These are phyloP conservation scores for Xylaria telfairii DNA, from an alignment of 495 filamentous ascomycete genomes.

Conservation along the genomic window DNA sequence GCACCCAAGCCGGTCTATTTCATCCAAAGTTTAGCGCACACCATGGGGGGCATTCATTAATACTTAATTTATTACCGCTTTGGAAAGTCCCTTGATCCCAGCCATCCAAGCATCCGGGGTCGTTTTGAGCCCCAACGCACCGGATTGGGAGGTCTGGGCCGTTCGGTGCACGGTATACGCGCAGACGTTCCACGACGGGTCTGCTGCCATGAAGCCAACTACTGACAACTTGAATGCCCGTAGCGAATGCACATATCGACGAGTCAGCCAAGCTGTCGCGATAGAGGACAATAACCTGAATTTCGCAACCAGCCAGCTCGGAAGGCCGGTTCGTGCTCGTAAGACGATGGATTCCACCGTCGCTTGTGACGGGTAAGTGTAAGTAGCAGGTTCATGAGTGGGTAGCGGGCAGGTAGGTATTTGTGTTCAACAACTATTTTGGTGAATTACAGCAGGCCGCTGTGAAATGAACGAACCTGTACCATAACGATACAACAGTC, in stretches of 20 bases:
- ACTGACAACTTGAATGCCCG: too few relatives aligned
- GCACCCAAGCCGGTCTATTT: conserved; percentile 1
- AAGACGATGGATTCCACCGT: too few relatives aligned
- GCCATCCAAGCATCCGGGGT: conserved; percentile 8
- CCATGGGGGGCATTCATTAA: neutral
- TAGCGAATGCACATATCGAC: neutral
- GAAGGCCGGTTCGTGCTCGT: too few relatives aligned
- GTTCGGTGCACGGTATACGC: conserved; percentile 8
- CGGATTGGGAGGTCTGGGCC: conserved; percentile 7
- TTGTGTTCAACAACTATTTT: neutral
- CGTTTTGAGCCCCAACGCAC: conserved; percentile 14
- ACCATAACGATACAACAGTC: neutral
- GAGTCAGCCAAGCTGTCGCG: neutral
- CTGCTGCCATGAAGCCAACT: neutral
- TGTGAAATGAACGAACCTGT: neutral
- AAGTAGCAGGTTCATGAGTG: neutral
- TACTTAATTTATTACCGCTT: neutral
- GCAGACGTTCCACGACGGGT: conserved; percentile 2
- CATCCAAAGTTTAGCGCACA: conserved; percentile 7
- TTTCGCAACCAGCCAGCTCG: neutral
- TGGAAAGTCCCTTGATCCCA: conserved; percentile 1
- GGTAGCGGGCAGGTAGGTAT: neutral
- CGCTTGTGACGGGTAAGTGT: too few relatives aligned
- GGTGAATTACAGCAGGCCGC: neutral
- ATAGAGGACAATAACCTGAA: neutral